These are phyloP conservation scores for Aspergillus ochraceoroseus DNA, from an alignment of 2,329 filamentous ascomycete genomes.

Conservation along the genomic window DNA sequence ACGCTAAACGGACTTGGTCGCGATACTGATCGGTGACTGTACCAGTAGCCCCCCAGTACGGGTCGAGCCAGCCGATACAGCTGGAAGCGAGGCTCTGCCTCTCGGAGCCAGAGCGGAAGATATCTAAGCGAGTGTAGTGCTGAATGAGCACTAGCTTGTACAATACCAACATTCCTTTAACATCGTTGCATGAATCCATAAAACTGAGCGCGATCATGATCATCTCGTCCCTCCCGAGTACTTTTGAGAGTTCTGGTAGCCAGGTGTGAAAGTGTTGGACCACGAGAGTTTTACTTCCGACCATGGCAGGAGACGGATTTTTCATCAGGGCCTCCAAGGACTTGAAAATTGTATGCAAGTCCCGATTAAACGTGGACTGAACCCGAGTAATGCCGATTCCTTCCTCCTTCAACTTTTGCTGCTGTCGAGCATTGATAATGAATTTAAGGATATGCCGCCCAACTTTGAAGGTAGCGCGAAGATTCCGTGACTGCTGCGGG, in stretches of 20 bases:
- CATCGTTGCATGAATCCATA: slow-evolving; percentile 79
- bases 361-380: slow-evolving; percentile 70
- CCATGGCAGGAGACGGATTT: slow-evolving; percentile 74
- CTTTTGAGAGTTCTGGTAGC: slow-evolving; percentile 80
- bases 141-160: slow-evolving; percentile 92
- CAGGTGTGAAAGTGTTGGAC: slow-evolving; percentile 96
- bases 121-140: slow-evolving; percentile 75
- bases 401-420: slow-evolving; percentile 83
- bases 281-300: slow-evolving; percentile 89
- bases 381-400: slow-evolving; percentile 74
- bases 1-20: slow-evolving; percentile 88
- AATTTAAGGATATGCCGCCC: slow-evolving; percentile 90
- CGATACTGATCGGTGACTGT: slow-evolving; percentile 79
- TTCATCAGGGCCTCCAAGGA: slow-evolving; percentile 85
- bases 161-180: slow-evolving; percentile 84
- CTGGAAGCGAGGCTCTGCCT: slow-evolving; percentile 69
- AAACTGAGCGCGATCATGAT: slow-evolving; percentile 88
- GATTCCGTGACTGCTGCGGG: slow-evolving; percentile 72
- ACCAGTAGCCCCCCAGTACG: slow-evolving; percentile 79
- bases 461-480: slow-evolving; percentile 91
- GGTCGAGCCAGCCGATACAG: slow-evolving; percentile 83
- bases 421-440: slow-evolving; percentile 79
- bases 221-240: slow-evolving; percentile 77
- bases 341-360: slow-evolving; percentile 82
- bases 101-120: slow-evolving; percentile 76